Base-by-base conservation (phyloP, 441 rosid species). In the Lepidium campestre region DNA sequence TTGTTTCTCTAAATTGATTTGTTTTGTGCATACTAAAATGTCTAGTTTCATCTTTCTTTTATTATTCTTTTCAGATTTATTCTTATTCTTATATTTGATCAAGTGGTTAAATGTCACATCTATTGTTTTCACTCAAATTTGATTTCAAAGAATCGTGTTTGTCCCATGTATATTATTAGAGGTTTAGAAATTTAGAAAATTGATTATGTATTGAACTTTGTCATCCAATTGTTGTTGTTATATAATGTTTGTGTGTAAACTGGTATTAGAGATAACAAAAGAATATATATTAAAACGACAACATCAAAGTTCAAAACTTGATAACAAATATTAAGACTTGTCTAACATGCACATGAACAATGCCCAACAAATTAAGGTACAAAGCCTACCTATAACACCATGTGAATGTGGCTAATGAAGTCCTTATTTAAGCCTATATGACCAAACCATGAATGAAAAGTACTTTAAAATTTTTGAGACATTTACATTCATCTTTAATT, bases 331-430 rank as follows among this genome's bases (percentile, higher is more conserved):
- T 27, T 8, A 27, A 35, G 22, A 29, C 17, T 14, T 22, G 15
- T 22, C 46, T 36, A 62, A 22, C 57, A 48, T 62, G 35, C 47
- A 63, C 57, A 47, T 63, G 68, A 63, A 63, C 67, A 48, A 47
- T 63, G 68, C 36, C 65, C 68, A 63, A 23, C 25, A 35, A 47
- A 27, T 27, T 27, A 27, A 22, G 45, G 15, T 47, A 62, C 46
- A 14, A 15, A 35, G 46, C 46, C 46, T 47, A 36, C 36, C 45
- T 48, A 46, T 22, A 47, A 25, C 8, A 17, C 29, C 40, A 64
- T 64, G 68, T 64, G 59, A 37, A 0, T 37, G 36, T 48, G 9
- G 46, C 35, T 13, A 49, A 63, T 37, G n/a, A 49, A 64, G 48
- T 18, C 8, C 32, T 27, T 39, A 50, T 39, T 11, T n/a, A 17